These are phyloP conservation scores for Saprolegnia parasitica DNA, from an alignment of 352 stramenopile genomes.

Conservation along the genomic window DNA sequence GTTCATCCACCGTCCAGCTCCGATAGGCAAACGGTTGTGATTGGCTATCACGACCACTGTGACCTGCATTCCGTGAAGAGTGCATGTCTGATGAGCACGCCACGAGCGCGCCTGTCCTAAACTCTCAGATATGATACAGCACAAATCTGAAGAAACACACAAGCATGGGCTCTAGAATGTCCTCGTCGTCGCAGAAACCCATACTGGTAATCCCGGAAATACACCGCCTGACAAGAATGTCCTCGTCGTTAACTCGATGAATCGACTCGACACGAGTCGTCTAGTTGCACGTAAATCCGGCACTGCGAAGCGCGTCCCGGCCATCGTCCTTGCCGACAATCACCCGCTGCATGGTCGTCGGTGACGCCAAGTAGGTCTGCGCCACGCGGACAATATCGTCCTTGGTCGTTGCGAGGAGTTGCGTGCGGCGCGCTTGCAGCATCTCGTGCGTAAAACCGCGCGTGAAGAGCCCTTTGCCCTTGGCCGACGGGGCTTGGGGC, in stretches of 20 bases:
- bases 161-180: too few species aligned
- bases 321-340: conserved; percentile 27
- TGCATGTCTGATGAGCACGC: too few species aligned
- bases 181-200: too few species aligned
- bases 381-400: conserved; percentile 24
- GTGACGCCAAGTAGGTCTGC: not conserved
- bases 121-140: too few species aligned
- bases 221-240: not conserved
- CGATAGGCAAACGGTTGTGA: too few species aligned
- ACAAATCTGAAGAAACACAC: too few species aligned
- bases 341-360: not conserved
- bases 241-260: not conserved
- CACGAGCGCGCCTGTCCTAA: too few species aligned
- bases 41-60: too few species aligned
- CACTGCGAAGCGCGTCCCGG: not conserved
- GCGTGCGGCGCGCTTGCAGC: conserved; percentile 59
- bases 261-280: not conserved
- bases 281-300: conserved; percentile 21
- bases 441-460: conserved; percentile 82
- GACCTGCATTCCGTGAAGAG: too few species aligned
- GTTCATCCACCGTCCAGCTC: too few species aligned
- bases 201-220: not conserved
- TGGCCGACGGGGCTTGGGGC: conserved; percentile 69
- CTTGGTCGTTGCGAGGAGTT: conserved; percentile 32
- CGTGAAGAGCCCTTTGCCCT: conserved; percentile 70